Base-by-base conservation (phyloP, 2,329 filamentous ascomycete species). In the Verticillium klebahnii region DNA sequence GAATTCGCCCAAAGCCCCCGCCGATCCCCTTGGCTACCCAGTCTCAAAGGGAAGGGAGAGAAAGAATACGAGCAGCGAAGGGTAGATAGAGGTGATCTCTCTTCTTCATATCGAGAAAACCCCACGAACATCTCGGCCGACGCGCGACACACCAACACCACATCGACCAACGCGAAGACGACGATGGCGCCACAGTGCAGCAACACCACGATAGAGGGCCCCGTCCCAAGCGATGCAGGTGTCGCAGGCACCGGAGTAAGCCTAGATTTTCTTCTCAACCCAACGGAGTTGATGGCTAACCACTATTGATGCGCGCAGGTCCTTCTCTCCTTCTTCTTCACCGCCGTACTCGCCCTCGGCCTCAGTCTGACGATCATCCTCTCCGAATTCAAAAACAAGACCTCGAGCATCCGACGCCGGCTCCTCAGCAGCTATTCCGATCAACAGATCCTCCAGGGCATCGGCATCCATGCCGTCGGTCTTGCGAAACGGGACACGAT, bases 261-360 rank as follows among this genome's bases (percentile, higher is more conserved):
- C 36, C 39, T 15, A n/a, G 17, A 11, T 3, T 1, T 23, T 37
- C 29, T 29, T 32, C 57, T 15, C 11, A 19, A 4, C 25, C 40
- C 8, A 17, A 23, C 45, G 1, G 11, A 15, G 25, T 5, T 17
- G 12, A 15, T 11, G 25, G 25, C 52, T 56, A 40, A 40, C 59
- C 14, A 36, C 14, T 15, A 4, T 23, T 3, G 19, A 25, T 52
- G 29, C 25, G 14, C 12, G 17, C 61, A 86, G 82, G 81, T 87
- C 63, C 77, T 89, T 36, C 79, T 89, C 65, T 88, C 86, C 56
- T 89, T 89, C 74, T 86, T 89, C 70, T 81, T 88, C 64, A 89
- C 86, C 6, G 87, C 87, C 60, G 76, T 74, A 60, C 70, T 89
- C 59, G 81, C 86, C 34, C 76, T 89, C 61, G 62, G 80, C 60